A percentile compares a stretch with the other conserved stretches of the same genome.
Evolutionary conservation across 1,284 basidiomycete species (phyloP).

Genomic region (Pseudozyma thailandica): DNA sequence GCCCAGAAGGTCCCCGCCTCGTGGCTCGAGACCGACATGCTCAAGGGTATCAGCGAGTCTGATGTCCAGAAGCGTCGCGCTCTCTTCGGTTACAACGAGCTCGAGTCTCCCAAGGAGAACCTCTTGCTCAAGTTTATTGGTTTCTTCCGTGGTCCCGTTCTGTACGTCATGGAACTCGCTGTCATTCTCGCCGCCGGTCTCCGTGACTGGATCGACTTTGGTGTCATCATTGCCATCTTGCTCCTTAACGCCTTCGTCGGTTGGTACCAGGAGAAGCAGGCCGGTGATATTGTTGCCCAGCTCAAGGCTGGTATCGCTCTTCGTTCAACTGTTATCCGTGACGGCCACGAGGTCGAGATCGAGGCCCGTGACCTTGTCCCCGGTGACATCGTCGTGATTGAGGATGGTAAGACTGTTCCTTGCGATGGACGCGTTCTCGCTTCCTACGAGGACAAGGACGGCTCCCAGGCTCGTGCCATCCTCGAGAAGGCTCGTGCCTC

Average conservation of each 20-base stretch:
- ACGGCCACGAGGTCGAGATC: slow-evolving; percentile 71
- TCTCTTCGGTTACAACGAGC: slow-evolving; percentile 69
- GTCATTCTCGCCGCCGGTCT: slow-evolving; percentile 69
- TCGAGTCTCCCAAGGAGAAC: slow-evolving; percentile 69
- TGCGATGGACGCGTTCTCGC: slow-evolving; percentile 72
- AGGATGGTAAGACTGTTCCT: slow-evolving; percentile 72
- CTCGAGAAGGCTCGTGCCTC: slow-evolving; percentile 65
- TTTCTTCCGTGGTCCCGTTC: slow-evolving; percentile 69
- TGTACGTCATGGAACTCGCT: slow-evolving; percentile 70
- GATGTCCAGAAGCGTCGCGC: slow-evolving; percentile 69
- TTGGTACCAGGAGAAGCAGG: slow-evolving; percentile 74
- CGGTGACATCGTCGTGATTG: slow-evolving; percentile 71
- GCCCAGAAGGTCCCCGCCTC: slow-evolving; percentile 65
- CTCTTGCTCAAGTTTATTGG: slow-evolving; percentile 71
- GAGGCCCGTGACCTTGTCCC: slow-evolving; percentile 73
- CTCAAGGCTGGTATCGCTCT: slow-evolving; percentile 74
- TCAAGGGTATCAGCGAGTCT: slow-evolving; percentile 69
- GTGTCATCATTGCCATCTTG: slow-evolving; percentile 70
- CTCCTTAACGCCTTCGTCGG: slow-evolving; percentile 73
- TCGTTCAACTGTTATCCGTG: slow-evolving; percentile 71
- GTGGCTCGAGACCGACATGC: slow-evolving; percentile 71
- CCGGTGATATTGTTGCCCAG: slow-evolving; percentile 72
- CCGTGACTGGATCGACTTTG: slow-evolving; percentile 72
- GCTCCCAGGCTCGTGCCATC: slow-evolving; percentile 64
- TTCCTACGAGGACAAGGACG: slow-evolving; percentile 70